Conservation (phyloP, 257 asterid genomes). For the Lycium ferocissimum region DNA sequence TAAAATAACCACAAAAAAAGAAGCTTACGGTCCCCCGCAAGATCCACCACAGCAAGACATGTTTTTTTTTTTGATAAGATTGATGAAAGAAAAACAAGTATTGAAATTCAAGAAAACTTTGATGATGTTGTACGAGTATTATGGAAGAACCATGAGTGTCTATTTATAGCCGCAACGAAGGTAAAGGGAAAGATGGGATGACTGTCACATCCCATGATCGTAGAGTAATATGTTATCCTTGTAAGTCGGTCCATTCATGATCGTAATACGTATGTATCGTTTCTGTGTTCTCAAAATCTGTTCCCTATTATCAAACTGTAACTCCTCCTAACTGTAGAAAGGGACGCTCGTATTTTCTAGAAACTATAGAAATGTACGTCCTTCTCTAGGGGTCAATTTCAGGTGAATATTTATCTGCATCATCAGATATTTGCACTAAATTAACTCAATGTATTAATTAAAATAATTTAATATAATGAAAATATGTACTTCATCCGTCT, state of each 20-base stretch:
- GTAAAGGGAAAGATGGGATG: neutral
- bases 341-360: no score
- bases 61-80: neutral
- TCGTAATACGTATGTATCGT: constrained; percentile 23
- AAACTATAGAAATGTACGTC: no score
- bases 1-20: no score
- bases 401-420: no score
- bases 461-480: no score
- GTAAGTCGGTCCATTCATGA: constrained; percentile 37
- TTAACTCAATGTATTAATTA: no score
- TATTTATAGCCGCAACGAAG: constrained; percentile 47
- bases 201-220: constrained; percentile 63
- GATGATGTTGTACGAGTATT: neutral
- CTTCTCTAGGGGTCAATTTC: no score
- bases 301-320: neutral
- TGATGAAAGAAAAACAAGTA: neutral
- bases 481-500: no score
- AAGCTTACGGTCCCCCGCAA: constrained; percentile 42
- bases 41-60: constrained; percentile 84
- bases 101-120: neutral
- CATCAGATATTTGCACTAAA: no score
- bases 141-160: neutral
- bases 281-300: constrained; percentile 27
- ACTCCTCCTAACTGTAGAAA: no score
- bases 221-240: constrained; percentile 32